Evolutionary conservation across 257 asterid species (phyloP).

Genomic region (Galeopsis tetrahit): DNA sequence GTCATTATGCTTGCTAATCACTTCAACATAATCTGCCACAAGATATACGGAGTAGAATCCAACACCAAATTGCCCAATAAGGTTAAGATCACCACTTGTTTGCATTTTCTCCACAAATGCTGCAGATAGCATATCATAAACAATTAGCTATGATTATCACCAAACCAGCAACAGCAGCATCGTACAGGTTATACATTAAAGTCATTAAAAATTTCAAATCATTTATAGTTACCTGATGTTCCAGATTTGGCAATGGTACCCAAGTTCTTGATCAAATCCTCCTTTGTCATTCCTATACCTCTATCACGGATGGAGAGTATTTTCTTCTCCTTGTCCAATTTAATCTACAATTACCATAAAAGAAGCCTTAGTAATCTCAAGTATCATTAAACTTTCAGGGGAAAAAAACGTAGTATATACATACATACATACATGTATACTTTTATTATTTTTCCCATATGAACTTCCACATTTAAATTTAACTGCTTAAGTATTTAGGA

Average conservation of each 20-base stretch:
- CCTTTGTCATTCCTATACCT: conserved; percentile 98
- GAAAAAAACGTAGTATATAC: no score
- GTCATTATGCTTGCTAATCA: conserved; percentile 88
- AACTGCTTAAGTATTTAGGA: neutral
- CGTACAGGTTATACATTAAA: conserved; percentile 8
- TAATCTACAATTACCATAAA: conserved; percentile 57
- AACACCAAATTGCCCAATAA: conserved; percentile 97
- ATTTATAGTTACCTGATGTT: conserved; percentile 67
- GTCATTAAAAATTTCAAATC: neutral
- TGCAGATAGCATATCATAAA: conserved; percentile 37
- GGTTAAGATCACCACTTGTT: conserved; percentile 89
- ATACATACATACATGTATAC: no score
- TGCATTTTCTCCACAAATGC: conserved; percentile 98
- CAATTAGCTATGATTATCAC: conserved; percentile 15
- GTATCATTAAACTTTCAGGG: neutral
- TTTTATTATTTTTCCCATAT: neutral
- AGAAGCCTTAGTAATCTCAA: neutral
- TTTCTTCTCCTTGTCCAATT: conserved; percentile 84
- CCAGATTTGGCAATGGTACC: conserved; percentile 98
- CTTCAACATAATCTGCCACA: conserved; percentile 94
- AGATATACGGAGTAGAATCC: conserved; percentile 97
- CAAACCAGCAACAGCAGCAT: neutral
- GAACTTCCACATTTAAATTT: neutral
- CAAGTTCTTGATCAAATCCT: conserved; percentile 87
- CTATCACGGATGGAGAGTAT: conserved; percentile 84